phyloP scores from a whole-genome alignment of 495 filamentous ascomycete species.

The Acidiella bohemica region DNA sequence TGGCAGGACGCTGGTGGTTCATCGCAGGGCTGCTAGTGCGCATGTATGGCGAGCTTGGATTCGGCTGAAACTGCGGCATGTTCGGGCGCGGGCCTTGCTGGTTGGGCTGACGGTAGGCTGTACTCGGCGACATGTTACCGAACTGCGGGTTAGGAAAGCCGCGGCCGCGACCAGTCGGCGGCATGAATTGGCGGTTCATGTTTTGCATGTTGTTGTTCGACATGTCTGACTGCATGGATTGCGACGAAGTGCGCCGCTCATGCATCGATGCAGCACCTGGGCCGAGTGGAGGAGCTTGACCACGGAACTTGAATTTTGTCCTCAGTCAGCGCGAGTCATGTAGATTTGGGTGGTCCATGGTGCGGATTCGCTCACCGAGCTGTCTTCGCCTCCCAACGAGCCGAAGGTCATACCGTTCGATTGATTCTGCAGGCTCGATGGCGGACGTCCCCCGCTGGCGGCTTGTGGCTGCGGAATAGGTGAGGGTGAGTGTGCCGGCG shows the following conservation, averaged over 20 bases:
- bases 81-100: constrained; percentile 43
- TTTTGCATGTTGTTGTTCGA: constrained; percentile 45
- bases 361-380: constrained; percentile 51
- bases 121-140: constrained; percentile 50
- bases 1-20: constrained; percentile 53
- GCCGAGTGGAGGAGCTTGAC: constrained; percentile 26
- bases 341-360: too few relatives aligned
- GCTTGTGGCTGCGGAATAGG: constrained; percentile 78
- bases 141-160: constrained; percentile 35
- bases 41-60: constrained; percentile 24
- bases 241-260: constrained; percentile 67
- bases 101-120: constrained; percentile 45
- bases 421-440: constrained; percentile 50
- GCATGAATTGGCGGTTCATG: constrained; percentile 28
- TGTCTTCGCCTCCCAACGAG: constrained; percentile 51
- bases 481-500: constrained; percentile 60
- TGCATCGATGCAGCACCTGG: constrained; percentile 55
- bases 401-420: constrained; percentile 62
- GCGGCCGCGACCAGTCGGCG: constrained; percentile 53
- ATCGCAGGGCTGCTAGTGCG: constrained; percentile 52
- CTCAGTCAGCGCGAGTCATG: too few relatives aligned
- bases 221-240: constrained; percentile 66
- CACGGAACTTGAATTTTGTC: constrained; percentile 7
- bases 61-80: constrained; percentile 55
- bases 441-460: constrained; percentile 70